Percentiles rank a stretch among this genome's conserved stretches.
Evolutionary conservation across 176 grass and related monocot species (phyloP).

Genomic region (Oryza meridionalis): DNA sequence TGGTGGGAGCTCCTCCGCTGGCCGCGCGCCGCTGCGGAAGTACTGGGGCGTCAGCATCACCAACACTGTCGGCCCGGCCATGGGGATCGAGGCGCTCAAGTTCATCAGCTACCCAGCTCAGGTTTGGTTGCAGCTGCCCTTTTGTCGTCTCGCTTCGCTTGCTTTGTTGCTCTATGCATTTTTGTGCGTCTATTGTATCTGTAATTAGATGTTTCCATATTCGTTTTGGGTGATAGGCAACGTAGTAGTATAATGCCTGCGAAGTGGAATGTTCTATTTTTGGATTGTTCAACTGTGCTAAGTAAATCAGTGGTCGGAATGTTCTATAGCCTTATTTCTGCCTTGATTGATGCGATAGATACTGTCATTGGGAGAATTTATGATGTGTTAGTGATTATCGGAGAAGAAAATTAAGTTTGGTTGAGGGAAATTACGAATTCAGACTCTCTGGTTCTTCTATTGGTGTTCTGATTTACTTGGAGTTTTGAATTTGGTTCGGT

Average conservation of each 20-base stretch:
- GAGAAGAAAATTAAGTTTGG: neutral
- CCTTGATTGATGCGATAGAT: neutral
- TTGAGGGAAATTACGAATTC: neutral
- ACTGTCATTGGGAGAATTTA: neutral
- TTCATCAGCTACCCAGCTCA: slow-evolving; percentile 99
- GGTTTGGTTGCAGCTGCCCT: slow-evolving; percentile 34
- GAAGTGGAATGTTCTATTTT: neutral
- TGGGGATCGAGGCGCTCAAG: slow-evolving; percentile 97
- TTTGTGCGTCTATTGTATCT: neutral
- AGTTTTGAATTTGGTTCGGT: neutral
- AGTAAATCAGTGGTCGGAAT: neutral
- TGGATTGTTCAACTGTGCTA: neutral
- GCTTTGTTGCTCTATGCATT: neutral
- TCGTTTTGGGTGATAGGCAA: neutral
- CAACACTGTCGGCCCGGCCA: slow-evolving; percentile 90
- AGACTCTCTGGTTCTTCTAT: neutral
- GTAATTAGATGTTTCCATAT: neutral
- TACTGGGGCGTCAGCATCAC: slow-evolving; percentile 87
- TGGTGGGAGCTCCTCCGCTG: slow-evolving; percentile 54
- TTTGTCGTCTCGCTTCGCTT: slow-evolving; percentile 1
- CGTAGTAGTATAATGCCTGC: neutral
- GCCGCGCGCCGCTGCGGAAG: slow-evolving; percentile 63
- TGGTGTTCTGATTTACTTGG: neutral
- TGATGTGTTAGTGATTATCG: neutral
- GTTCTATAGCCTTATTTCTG: neutral